These are phyloP conservation scores for Sugiyamaella valdiviana DNA, from an alignment of 805 yeast species.

Conservation along the genomic window DNA sequence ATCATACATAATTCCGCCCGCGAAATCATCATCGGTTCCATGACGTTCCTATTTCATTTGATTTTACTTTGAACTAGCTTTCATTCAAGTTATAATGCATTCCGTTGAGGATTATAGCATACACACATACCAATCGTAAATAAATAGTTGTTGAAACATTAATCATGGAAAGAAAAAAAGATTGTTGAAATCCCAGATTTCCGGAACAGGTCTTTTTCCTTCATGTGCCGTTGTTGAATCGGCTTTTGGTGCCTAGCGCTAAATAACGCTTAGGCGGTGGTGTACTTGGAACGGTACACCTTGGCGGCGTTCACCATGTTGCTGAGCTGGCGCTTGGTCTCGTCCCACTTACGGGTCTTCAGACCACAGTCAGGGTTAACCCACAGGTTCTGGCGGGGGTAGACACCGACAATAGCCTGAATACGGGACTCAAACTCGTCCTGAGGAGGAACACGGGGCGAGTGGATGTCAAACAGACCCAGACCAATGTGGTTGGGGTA, in stretches of 20 bases:
- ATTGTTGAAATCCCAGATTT: constrained; percentile 17
- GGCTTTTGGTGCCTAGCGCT: neutral
- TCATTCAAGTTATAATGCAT: too few relatives aligned
- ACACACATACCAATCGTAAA: constrained; percentile 4
- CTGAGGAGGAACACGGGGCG: constrained; percentile 98
- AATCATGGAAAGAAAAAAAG: constrained; percentile 10
- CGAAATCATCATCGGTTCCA: too few relatives aligned
- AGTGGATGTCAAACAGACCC: constrained; percentile 98
- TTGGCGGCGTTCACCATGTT: constrained; percentile 99
- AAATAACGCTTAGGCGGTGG: constrained; percentile 18
- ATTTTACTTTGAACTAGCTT: too few relatives aligned
- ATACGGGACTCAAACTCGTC: constrained; percentile 94
- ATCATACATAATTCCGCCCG: too few relatives aligned
- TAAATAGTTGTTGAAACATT: constrained; percentile 20
- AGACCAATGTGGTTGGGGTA: constrained; percentile 99
- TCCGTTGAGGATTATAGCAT: constrained; percentile 7
- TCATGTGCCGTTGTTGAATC: constrained; percentile 8
- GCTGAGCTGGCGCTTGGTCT: constrained; percentile 88
- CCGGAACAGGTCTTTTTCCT: constrained; percentile 4
- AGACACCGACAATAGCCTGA: constrained; percentile 88
- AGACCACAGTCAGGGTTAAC: constrained; percentile 99
- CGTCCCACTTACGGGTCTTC: constrained; percentile 99
- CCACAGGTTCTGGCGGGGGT: constrained; percentile 99
- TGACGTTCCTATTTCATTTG: too few relatives aligned
- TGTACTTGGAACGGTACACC: constrained; percentile 68